These are phyloP conservation scores for Moricandia moricandioides DNA, from an alignment of 345 rosid species.

Conservation along the genomic window DNA sequence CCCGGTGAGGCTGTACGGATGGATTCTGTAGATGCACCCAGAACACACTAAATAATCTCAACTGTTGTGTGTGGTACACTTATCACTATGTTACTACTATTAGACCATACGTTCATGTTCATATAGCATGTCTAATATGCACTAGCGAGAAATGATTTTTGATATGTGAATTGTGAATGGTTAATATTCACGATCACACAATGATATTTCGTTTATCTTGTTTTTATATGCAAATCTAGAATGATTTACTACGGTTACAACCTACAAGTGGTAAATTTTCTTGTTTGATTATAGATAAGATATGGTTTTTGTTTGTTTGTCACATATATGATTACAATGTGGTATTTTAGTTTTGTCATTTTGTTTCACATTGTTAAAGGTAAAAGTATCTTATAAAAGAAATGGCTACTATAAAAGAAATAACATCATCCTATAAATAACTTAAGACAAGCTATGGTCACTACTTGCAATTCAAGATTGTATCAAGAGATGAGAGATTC, in stretches of 20 bases:
- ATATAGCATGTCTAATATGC: not conserved
- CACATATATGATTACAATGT: not conserved
- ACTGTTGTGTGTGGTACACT: not conserved
- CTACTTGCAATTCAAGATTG: too few relatives aligned
- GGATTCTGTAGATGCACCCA: not conserved
- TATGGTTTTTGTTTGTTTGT: not conserved
- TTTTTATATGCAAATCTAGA: constrained; percentile 1
- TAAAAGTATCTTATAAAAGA: not conserved
- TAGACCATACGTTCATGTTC: not conserved
- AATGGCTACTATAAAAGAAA: not conserved
- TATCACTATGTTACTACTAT: not conserved
- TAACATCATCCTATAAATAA: too few relatives aligned
- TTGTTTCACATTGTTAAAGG: constrained; percentile 15
- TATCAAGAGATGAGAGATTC: too few relatives aligned
- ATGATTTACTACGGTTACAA: constrained; percentile 5
- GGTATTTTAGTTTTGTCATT: constrained; percentile 12
- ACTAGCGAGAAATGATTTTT: not conserved
- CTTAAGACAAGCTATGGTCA: too few relatives aligned
- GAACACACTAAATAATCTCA: not conserved
- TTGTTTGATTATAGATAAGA: constrained; percentile 26
- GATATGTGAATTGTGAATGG: not conserved
- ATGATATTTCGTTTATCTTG: not conserved
- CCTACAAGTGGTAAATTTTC: constrained; percentile 4
- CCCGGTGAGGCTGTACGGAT: not conserved
- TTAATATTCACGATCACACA: constrained; percentile 3